A percentile compares a stretch with the other conserved stretches of the same genome.
These are phyloP conservation scores for Cyclostephanos invisitatus DNA, from an alignment of 108 stramenopile genomes.

Conservation along the genomic window DNA sequence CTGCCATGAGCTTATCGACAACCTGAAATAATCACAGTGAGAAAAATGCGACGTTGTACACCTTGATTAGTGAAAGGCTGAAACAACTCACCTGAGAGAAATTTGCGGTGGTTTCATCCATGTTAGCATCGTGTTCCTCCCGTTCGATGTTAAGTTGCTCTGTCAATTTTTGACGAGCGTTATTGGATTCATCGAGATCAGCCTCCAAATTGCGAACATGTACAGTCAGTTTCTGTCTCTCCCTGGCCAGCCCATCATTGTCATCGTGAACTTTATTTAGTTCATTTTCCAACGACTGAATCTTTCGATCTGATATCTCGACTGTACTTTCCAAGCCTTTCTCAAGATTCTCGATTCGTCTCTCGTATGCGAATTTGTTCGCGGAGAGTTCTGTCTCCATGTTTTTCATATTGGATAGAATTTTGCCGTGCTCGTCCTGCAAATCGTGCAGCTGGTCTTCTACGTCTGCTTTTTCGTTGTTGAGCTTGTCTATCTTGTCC, in stretches of 20 bases:
- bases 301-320: constrained; percentile 33
- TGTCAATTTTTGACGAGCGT: constrained; percentile 34
- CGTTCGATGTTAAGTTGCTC: constrained; percentile 42
- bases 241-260: constrained; percentile 30
- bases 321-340: constrained; percentile 41
- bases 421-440: constrained; percentile 40
- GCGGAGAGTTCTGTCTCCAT: constrained; percentile 37
- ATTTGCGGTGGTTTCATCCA: constrained; percentile 43
- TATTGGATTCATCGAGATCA: constrained; percentile 45
- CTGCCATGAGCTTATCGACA: constrained; percentile 44
- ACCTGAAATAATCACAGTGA: constrained; percentile 5
- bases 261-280: constrained; percentile 41
- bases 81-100: constrained; percentile 15
- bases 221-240: constrained; percentile 31
- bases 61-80: neutral
- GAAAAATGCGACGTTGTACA: neutral
- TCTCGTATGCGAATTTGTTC: constrained; percentile 45
- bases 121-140: constrained; percentile 46
- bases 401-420: constrained; percentile 17
- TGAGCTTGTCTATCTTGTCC: constrained; percentile 41
- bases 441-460: constrained; percentile 32
- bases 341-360: constrained; percentile 48
- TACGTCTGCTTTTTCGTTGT: constrained; percentile 38
- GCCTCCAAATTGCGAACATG: constrained; percentile 40
- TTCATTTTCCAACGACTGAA: constrained; percentile 39